These are phyloP conservation scores for Cladophialophora psammophila DNA, from an alignment of 2,329 filamentous ascomycete genomes.

Conservation along the genomic window DNA sequence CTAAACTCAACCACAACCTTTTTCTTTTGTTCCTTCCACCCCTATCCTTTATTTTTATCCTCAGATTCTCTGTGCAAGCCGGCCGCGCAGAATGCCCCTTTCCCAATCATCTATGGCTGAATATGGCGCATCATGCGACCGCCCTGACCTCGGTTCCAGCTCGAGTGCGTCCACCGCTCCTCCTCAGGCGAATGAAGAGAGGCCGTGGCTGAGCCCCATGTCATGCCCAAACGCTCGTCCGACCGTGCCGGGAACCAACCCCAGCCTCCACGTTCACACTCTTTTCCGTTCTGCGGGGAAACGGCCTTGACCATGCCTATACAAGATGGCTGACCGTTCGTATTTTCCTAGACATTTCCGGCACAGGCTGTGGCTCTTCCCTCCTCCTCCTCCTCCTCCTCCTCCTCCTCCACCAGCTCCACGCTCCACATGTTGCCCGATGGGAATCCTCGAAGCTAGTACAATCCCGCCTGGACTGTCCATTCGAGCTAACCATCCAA, in stretches of 20 bases:
- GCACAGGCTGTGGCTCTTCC: background rate
- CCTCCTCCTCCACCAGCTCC: conserved; percentile 21
- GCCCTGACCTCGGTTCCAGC: conserved; percentile 10
- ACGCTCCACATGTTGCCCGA: conserved; percentile 22
- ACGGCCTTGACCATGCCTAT: background rate
- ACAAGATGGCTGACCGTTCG: background rate
- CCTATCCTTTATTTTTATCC: background rate
- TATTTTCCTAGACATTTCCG: background rate
- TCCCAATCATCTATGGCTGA: background rate
- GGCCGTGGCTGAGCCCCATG: conserved; percentile 6
- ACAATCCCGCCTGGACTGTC: background rate
- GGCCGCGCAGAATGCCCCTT: conserved; percentile 7
- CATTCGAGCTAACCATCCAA: conserved; percentile 1
- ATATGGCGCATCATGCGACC: conserved; percentile 17
- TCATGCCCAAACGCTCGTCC: conserved; percentile 10
- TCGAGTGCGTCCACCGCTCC: conserved; percentile 1
- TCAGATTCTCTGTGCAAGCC: background rate
- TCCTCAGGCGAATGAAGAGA: conserved; percentile 10
- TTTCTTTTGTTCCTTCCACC: background rate
- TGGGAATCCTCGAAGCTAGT: conserved; percentile 4
- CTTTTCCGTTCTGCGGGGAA: conserved; percentile 17
- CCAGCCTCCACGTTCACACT: conserved; percentile 20
- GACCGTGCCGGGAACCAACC: conserved; percentile 12
- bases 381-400: too few relatives aligned
- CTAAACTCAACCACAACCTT: background rate